Percentiles rank a stretch among this genome's conserved stretches.
Conservation (phyloP, 352 stramenopile genomes). For the Phytophthora megakarya region DNA sequence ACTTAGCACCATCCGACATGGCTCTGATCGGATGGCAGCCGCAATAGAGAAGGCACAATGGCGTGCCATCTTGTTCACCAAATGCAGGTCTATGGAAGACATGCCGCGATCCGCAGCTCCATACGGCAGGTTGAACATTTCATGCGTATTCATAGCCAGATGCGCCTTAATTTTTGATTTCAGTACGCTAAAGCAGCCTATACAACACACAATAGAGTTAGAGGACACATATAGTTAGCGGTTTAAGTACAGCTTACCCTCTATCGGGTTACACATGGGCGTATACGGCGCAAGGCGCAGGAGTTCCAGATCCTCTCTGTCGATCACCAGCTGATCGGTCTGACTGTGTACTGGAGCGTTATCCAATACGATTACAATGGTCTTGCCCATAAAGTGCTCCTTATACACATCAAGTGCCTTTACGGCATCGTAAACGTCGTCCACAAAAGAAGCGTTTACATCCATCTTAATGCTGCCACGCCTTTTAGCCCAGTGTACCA, state of each 20-base stretch:
- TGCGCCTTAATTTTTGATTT: slow-evolving; percentile 8
- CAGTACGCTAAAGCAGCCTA: slow-evolving; percentile 3
- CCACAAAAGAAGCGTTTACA: slow-evolving; percentile 6
- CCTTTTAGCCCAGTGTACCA: not conserved
- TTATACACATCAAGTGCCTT: not conserved
- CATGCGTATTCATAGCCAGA: not conserved
- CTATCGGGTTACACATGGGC: slow-evolving; percentile 25
- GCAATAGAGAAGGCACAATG: too few species aligned
- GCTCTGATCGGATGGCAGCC: too few species aligned
- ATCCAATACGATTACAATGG: slow-evolving; percentile 6
- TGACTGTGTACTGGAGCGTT: slow-evolving; percentile 10
- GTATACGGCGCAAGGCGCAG: slow-evolving; percentile 11
- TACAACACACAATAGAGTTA: too few species aligned
- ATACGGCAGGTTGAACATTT: not conserved
- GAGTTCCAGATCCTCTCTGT: slow-evolving; percentile 8
- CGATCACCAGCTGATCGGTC: not conserved
- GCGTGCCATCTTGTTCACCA: too few species aligned
- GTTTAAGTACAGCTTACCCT: too few species aligned
- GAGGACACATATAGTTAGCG: too few species aligned
- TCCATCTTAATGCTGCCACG: slow-evolving; percentile 11
- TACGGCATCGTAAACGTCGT: not conserved
- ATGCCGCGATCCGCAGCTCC: too few species aligned
- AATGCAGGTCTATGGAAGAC: too few species aligned
- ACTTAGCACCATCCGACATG: too few species aligned
- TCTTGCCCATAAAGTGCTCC: not conserved